Base-by-base conservation (phyloP, 306 rosid species). In the Rosa chinensis region DNA sequence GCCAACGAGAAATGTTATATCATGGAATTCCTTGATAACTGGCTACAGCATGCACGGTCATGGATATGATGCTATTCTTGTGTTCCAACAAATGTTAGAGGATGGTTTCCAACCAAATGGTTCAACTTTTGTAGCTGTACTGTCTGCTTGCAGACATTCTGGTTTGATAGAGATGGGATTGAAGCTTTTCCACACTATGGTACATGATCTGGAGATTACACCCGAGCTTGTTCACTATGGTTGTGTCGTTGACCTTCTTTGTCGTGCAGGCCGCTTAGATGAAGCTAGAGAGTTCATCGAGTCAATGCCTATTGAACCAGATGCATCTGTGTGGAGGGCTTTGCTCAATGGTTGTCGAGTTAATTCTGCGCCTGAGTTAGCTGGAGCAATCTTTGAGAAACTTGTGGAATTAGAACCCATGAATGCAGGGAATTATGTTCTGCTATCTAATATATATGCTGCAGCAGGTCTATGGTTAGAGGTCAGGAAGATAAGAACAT, bases 311-410 rank as follows among this genome's bases (percentile, higher is more conserved):
- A 62, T 78, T 18, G 71, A 83, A 73, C 82, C 85, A 3, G 85
- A 87, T 80, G 87, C 85, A 55, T 83, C 89, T 8, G 37, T 87
- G 43, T 87, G 88, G 90, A 87, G 89, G 71, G 90, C 90, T 76
- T 77, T 87, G 78, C 85, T 87, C 21, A 81, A 79, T 81, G 86
- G 85, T 43, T 85, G 89, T 78, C 86, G 78, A 48, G 76, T 56
- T 78, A 53, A 63, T 73, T 71, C 64, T 66, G 73, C 80, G 12
- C 64, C 73, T 10, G 17, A 75, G 53, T 76, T 83, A 75, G 87
- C 86, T 25, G 80, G 63, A 55, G 50, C 53, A 21, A 35, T 83
- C 53, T 88, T 83, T 78, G 79, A 79, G 58, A 83, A 88, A 66
- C 86, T 88, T 42, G 80, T 81, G 49, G 85, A 85, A 64, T 35